Percentiles rank a stretch among this genome's conserved stretches.
phyloP scores from a whole-genome alignment of 2,329 filamentous ascomycete genomes.

The Botrytis hyacinthi region DNA sequence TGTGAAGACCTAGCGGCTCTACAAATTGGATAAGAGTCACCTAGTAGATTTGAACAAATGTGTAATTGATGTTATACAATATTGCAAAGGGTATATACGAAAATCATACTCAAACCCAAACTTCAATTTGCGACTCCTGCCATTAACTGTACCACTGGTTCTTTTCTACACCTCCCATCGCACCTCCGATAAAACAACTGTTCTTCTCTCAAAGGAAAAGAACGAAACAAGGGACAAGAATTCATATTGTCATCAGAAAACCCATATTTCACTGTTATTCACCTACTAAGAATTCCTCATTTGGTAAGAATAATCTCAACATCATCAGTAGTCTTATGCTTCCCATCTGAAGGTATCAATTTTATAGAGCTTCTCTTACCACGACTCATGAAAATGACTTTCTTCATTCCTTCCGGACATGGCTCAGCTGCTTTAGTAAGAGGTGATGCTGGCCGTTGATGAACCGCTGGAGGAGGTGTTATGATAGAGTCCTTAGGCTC shows the following conservation, averaged over 20 bases:
- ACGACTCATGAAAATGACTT: constrained; percentile 3
- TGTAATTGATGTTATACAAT: background rate
- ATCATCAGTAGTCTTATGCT: background rate
- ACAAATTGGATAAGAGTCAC: background rate
- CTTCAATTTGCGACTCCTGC: background rate
- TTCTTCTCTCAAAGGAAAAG: background rate
- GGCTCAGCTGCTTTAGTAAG: background rate
- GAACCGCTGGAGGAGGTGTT: background rate
- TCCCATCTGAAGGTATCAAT: constrained; percentile 2
- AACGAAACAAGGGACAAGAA: background rate
- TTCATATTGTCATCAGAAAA: background rate
- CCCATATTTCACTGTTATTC: background rate
- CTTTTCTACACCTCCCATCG: background rate
- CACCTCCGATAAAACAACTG: background rate
- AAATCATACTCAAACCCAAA: background rate
- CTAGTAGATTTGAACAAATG: background rate
- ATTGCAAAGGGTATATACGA: background rate
- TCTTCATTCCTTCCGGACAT: background rate
- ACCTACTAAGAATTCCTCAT: background rate
- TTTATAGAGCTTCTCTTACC: constrained; percentile 16
- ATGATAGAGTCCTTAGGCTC: constrained; percentile 8
- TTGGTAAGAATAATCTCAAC: constrained; percentile 9
- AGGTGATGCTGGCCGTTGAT: background rate
- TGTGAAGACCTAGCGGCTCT: background rate
- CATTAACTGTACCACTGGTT: background rate